Percentiles rank a stretch among this genome's conserved stretches.
Conservation (phyloP, 2,329 filamentous ascomycete genomes). For the Sporothrix schenckii region DNA sequence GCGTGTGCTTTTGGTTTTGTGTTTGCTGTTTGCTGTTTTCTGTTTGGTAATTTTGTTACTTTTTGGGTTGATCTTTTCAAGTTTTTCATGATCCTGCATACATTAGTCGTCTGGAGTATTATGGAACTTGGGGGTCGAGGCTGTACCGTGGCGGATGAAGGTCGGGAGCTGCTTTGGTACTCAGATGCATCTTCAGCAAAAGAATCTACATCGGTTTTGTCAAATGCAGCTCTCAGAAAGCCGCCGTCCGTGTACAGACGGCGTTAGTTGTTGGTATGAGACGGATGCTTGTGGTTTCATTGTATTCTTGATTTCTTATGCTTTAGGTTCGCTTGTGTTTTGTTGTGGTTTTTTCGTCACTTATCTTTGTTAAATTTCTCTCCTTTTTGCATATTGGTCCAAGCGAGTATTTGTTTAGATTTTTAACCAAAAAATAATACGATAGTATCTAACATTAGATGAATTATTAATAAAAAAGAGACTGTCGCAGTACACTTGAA, state of each 20-base stretch:
- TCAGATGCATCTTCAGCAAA: neutral
- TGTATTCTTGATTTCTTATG: neutral
- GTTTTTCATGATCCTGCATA: slow-evolving; percentile 7
- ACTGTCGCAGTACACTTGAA: neutral
- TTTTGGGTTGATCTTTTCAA: neutral
- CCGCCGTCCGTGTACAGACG: neutral
- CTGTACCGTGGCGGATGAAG: neutral
- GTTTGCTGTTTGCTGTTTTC: neutral
- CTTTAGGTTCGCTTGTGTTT: neutral
- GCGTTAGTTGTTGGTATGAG: slow-evolving; percentile 11
- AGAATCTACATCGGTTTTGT: neutral
- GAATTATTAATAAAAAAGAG: neutral
- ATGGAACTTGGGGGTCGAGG: neutral
- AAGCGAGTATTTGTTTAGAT: too few relatives aligned
- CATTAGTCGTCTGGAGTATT: neutral
- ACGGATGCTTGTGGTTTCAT: neutral
- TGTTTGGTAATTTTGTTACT: neutral
- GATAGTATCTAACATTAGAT: neutral
- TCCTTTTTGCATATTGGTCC: too few relatives aligned
- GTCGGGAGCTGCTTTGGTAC: neutral
- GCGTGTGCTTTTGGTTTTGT: slow-evolving; percentile 5
- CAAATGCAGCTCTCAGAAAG: neutral
- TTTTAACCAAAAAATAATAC: neutral
- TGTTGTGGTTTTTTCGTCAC: neutral
- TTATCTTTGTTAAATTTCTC: neutral